Percentiles rank a stretch among this genome's conserved stretches.
These are phyloP conservation scores for Globisporangium heterothallicum DNA, from an alignment of 352 stramenopile genomes.

Conservation along the genomic window DNA sequence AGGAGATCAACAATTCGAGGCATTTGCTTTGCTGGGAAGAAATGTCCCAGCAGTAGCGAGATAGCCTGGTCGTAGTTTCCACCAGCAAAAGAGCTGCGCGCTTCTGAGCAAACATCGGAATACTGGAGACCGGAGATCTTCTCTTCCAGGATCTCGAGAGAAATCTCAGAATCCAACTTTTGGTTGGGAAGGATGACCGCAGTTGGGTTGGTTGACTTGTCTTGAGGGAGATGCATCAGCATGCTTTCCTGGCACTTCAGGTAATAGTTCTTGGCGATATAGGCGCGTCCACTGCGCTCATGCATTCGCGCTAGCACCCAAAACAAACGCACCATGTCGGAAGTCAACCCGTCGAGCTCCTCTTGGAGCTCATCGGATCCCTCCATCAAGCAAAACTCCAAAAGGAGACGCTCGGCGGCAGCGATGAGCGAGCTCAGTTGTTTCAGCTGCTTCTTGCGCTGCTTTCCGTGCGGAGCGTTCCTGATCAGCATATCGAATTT, in stretches of 20 bases:
- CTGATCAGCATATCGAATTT: constrained; percentile 42
- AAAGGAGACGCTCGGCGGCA: constrained; percentile 30
- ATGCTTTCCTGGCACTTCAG: constrained; percentile 44
- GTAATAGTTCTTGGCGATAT: constrained; percentile 48
- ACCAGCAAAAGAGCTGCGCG: constrained; percentile 28
- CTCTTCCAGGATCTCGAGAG: constrained; percentile 28
- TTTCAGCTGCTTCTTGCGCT: constrained; percentile 16
- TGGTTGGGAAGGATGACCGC: constrained; percentile 41
- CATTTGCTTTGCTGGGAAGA: constrained; percentile 43
- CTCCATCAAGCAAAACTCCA: constrained; percentile 39
- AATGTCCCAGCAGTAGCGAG: constrained; percentile 34
- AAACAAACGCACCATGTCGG: constrained; percentile 31
- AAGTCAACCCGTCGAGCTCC: neutral
- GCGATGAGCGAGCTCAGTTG: constrained; percentile 22
- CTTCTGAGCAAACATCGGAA: constrained; percentile 52
- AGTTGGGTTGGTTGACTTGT: neutral
- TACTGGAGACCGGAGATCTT: constrained; percentile 50
- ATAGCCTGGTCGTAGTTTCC: constrained; percentile 37
- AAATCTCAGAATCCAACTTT: constrained; percentile 30
- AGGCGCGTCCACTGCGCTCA: constrained; percentile 34
- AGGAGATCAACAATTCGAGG: constrained; percentile 49
- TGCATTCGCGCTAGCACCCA: constrained; percentile 54
- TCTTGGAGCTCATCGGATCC: constrained; percentile 15
- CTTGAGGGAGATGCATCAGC: neutral
- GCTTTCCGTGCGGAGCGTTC: constrained; percentile 19